Conservation (phyloP, 306 rosid genomes). For the Canavalia ensiformis region DNA sequence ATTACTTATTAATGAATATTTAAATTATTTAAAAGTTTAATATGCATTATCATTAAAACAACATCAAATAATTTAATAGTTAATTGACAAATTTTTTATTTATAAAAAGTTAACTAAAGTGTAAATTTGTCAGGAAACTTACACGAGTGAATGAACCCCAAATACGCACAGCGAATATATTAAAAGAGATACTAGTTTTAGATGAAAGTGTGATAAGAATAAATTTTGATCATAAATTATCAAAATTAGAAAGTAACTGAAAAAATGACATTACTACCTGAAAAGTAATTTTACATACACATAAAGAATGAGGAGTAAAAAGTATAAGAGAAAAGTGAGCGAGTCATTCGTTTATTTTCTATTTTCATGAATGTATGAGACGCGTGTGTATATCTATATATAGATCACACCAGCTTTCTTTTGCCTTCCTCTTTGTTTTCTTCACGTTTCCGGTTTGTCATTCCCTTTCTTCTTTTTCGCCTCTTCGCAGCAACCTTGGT, state of each 20-base stretch:
- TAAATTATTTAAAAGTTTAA: no score
- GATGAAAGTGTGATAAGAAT: no score
- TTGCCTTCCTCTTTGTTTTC: slow-evolving; percentile 17
- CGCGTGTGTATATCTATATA: background rate
- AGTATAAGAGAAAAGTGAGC: slow-evolving; percentile 21
- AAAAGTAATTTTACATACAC: background rate
- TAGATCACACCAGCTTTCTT: background rate
- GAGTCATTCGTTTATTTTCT: slow-evolving; percentile 48
- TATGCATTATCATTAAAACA: no score
- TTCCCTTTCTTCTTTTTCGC: background rate
- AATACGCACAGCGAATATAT: no score
- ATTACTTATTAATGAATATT: no score
- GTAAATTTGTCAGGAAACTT: no score
- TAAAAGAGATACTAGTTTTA: no score
- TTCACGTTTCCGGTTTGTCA: slow-evolving; percentile 26
- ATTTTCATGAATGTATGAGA: slow-evolving; percentile 24
- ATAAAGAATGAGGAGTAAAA: background rate
- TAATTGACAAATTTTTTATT: no score
- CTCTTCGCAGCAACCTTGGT: slow-evolving; percentile 31
- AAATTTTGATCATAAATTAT: background rate
- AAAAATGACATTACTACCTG: background rate
- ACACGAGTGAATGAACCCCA: no score
- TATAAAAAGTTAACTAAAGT: no score
- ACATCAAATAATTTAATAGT: no score
- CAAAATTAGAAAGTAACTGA: background rate